phyloP scores from a whole-genome alignment of 495 filamentous ascomycete genomes.

The Neurospora intermedia region DNA sequence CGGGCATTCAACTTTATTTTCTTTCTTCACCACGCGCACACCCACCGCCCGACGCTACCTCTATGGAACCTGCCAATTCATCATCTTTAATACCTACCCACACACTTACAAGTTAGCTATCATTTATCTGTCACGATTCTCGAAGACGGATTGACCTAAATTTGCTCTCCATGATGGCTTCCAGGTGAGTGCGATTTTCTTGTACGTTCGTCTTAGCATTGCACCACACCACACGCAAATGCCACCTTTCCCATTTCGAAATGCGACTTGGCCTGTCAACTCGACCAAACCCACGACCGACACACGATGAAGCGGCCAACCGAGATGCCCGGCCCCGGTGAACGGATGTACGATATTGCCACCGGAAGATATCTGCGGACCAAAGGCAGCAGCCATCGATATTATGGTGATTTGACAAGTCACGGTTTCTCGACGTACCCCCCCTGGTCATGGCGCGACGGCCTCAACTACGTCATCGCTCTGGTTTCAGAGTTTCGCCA shows the following conservation, averaged over 20 bases:
- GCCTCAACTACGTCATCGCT: not conserved
- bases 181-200: conserved; percentile 9
- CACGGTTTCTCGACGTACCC: not conserved
- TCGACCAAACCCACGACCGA: not conserved
- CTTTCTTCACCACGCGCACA: not conserved
- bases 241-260: not conserved
- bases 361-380: not conserved
- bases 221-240: not conserved
- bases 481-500: not conserved
- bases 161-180: conserved; percentile 12
- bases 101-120: not conserved
- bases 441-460: not conserved
- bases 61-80: not conserved
- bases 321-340: not conserved
- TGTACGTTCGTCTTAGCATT: not conserved
- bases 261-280: not conserved
- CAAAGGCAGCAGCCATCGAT: not conserved
- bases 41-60: not conserved
- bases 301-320: not conserved
- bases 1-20: not conserved
- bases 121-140: not conserved
- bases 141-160: not conserved
- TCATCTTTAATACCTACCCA: not conserved
- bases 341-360: not conserved
- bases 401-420: not conserved